These are phyloP conservation scores for Penicillium vulpinum DNA, from an alignment of 2,329 filamentous ascomycete species.

Conservation along the genomic window DNA sequence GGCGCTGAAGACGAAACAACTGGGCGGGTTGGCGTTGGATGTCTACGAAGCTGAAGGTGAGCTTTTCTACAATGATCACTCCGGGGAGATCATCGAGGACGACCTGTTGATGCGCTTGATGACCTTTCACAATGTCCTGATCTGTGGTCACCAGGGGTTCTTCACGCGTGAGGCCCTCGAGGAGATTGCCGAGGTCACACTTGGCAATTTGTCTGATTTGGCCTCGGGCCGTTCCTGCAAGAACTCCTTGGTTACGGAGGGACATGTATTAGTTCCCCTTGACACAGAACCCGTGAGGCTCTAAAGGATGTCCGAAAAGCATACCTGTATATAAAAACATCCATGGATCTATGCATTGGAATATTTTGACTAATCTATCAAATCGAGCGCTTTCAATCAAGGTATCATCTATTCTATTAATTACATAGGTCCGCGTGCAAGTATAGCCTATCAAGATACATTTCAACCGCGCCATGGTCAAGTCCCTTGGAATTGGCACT, in stretches of 20 bases:
- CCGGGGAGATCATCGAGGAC: conserved; percentile 64
- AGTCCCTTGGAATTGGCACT: conserved; percentile 16
- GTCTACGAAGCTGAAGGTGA: conserved; percentile 64
- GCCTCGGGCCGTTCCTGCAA: conserved; percentile 25
- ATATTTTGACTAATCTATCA: not conserved
- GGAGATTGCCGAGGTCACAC: conserved; percentile 63
- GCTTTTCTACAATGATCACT: conserved; percentile 67
- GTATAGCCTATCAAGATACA: not conserved
- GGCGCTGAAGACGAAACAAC: conserved; percentile 59
- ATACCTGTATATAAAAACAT: not conserved
- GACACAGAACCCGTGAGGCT: conserved; percentile 34
- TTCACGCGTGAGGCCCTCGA: conserved; percentile 65
- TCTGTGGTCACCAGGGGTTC: conserved; percentile 69
- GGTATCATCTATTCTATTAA: not conserved
- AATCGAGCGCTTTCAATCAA: not conserved
- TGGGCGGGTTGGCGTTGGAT: conserved; percentile 65
- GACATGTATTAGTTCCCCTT: conserved; percentile 27
- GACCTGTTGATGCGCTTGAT: conserved; percentile 65
- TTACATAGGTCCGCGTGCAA: not conserved
- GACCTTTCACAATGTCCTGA: conserved; percentile 67
- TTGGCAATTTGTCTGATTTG: conserved; percentile 54
- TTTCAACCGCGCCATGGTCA: conserved; percentile 12
- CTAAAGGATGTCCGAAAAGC: conserved; percentile 4
- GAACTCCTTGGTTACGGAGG: conserved; percentile 33
- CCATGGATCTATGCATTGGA: not conserved